Evolutionary conservation across 2,329 filamentous ascomycete genomes (phyloP).

Genomic region (Coleophoma cylindrospora): DNA sequence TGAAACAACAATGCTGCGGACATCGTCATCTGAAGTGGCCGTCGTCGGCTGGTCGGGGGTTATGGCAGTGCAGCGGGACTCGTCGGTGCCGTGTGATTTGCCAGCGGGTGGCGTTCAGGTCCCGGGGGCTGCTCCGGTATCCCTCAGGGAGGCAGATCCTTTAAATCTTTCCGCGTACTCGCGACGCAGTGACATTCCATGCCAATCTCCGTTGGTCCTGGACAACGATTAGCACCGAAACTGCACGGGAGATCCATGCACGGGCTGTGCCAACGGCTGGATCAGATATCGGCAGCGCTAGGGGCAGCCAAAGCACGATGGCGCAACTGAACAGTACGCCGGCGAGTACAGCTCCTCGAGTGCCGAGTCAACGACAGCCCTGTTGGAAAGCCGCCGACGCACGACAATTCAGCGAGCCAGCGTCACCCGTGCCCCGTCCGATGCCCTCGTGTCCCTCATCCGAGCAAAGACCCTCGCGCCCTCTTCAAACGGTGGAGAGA

Average conservation of each 20-base stretch:
- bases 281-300: constrained; percentile 34
- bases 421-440: constrained; percentile 20
- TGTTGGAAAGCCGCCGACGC: constrained; percentile 25
- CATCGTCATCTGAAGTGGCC: no score
- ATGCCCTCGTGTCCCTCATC: constrained; percentile 2
- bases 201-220: no score
- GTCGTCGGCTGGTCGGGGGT: no score
- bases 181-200: no score
- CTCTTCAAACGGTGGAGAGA: constrained; percentile 26
- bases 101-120: no score
- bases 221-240: no score
- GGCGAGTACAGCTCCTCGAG: constrained; percentile 28
- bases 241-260: constrained; percentile 15
- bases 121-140: no score
- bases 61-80: no score
- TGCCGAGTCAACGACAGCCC: constrained; percentile 22
- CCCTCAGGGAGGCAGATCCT: no score
- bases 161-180: no score
- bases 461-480: constrained; percentile 9
- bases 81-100: no score
- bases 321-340: constrained; percentile 16
- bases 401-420: constrained; percentile 27
- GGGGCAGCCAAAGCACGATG: constrained; percentile 34
- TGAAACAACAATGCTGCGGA: no score
- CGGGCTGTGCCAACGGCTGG: constrained; percentile 15